Evolutionary conservation across 495 filamentous ascomycete species (phyloP), one percentile per base, ranked within the genome.

Genomic region (Neurospora sp.): DNA sequence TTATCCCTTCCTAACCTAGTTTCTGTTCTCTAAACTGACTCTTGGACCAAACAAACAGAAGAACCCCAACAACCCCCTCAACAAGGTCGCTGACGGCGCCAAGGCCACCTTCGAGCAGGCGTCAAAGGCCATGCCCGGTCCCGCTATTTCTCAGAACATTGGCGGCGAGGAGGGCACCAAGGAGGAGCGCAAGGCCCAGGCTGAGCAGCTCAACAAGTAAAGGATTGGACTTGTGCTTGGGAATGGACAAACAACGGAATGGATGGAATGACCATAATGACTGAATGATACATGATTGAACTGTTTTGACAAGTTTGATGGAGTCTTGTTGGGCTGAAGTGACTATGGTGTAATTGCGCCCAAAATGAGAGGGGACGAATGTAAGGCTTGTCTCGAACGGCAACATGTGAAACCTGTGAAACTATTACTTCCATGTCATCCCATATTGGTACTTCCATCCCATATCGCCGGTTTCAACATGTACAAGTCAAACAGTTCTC

Each of bases 141-240:
- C 87, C 3, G 87, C 77, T 37, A 74, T 88, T 31, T 81, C 84
- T 2, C 78, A 85, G 70, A 78, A 83, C 69, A 83, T 88, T 78
- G 76, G 78, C 40, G 78, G 76, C 18, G 80, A 87, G 78, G 85
- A 88, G 76, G 87, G 87, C 16, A 87, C 90, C n/a, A 89, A 88
- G 78, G 90, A 92, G 77, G 91, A 93, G 76, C 86, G 89, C 45
- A 82, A 85, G 74, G 89, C 86, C 5, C 91, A 88, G 78, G 87
- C 86, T 61, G 81, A 88, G 76, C 87, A 88, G 75, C 75, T 93
- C 75, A 92, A 93, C 83, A 88, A 91, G 80, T 86, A 85, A 78
- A 72, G 18, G 14, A 9, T 4, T 31, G 27, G 53, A 35, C 22
- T 31, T 14, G 20, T 59, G 48, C 22, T 14, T 27, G 22, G 10